Base-by-base conservation (phyloP, 768 basidiomycete genomes). In the Hericium coralloides region DNA sequence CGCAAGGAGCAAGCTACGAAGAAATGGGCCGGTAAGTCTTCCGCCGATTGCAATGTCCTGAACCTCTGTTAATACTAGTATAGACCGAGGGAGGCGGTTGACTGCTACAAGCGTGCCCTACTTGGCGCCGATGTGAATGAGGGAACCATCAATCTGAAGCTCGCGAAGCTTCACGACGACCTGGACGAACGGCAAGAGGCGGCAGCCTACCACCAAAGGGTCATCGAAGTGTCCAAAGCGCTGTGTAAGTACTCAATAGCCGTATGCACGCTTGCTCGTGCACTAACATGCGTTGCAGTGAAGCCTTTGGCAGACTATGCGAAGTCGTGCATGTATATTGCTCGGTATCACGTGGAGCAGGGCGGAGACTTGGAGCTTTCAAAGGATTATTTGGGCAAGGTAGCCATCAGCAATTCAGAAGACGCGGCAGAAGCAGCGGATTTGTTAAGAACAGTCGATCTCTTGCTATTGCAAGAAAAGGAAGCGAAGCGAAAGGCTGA, bases 1-100 rank as follows among this genome's bases (percentile, higher is more conserved):
- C 94, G 8, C 83, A 97, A 64, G 95, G 89, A 4, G 83, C 85
- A 64, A 95, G 94, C 64, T 98, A 98, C 69, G 91, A 95, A 70
- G 90, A 93, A 67, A 83, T 97, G 62, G 85, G 87, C 65, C 78
- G 85, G 94, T 91, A 64, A 60, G 79, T 69, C 38, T 15, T 47
- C 47, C 49, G 18, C 18, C 23, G 48, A 17, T 49, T 18, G 41
- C 15, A 7, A 23, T 15, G 38, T 3, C 43, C 53, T 36, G 2
- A 15, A 22, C 3, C 18, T 0, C 9, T 10, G 39, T 14, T 53
- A 8, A 17, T 47, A 18, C 18, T 18, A 12, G 37, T 17, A 48
- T 25, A 95, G 95, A 68, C 77, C 80, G 49, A 79, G 85, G 58
- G 95, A 98, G 69, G 94, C 97, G 15, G 85, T 95, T 47, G 87